phyloP scores from a whole-genome alignment of 352 stramenopile species.

The Phytophthora ohioensis region DNA sequence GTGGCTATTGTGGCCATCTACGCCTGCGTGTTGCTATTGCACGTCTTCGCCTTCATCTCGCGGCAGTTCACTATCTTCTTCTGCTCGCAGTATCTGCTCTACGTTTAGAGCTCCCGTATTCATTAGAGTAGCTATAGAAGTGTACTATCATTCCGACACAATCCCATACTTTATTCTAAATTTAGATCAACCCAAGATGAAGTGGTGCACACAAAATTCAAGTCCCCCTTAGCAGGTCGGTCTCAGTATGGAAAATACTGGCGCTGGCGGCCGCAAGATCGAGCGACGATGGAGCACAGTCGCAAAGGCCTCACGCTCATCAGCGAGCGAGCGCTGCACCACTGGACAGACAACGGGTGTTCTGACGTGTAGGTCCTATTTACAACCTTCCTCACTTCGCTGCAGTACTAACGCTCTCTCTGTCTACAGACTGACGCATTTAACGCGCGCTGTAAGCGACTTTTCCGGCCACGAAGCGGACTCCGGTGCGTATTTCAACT shows the following conservation, averaged over 20 bases:
- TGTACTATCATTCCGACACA: slow-evolving; percentile 1
- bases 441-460: slow-evolving; percentile 51
- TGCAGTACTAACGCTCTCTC: slow-evolving; percentile 16
- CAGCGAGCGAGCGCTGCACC: slow-evolving; percentile 61
- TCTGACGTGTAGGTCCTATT: slow-evolving; percentile 58
- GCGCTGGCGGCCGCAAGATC: slow-evolving; percentile 26
- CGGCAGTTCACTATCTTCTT: slow-evolving; percentile 77
- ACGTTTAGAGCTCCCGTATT: slow-evolving; percentile 21
- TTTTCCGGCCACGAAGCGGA: slow-evolving; percentile 35
- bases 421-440: slow-evolving; percentile 45
- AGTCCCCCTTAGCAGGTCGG: slow-evolving; percentile 4
- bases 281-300: slow-evolving; percentile 36
- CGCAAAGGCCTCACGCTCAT: slow-evolving; percentile 52
- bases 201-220: slow-evolving; percentile 1
- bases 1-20: slow-evolving; percentile 60
- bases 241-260: slow-evolving; percentile 33
- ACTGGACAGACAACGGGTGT: slow-evolving; percentile 71
- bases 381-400: background rate
- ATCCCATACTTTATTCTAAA: background rate
- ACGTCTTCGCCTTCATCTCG: slow-evolving; percentile 64
- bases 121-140: background rate
- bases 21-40: slow-evolving; percentile 54
- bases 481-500: slow-evolving; percentile 38
- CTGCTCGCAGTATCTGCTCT: slow-evolving; percentile 73
- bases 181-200: background rate